Conservation (phyloP, 305 asterid species). For the Rubia tinctorum region DNA sequence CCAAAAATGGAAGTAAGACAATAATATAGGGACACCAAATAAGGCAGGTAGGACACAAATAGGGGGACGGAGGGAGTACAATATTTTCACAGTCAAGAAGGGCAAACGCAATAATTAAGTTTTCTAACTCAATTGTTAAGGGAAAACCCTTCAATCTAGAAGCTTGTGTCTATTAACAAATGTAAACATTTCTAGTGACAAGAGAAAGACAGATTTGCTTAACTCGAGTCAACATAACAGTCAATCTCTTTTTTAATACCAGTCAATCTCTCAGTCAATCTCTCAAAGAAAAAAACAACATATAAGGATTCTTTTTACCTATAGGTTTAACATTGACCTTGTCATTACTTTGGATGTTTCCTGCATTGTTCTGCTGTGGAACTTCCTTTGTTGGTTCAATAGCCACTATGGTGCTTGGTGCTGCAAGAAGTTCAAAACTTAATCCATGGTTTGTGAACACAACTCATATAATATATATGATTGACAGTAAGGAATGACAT, state of each 20-base stretch:
- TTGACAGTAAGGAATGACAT: background rate
- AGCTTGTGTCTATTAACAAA: background rate
- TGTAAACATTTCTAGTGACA: background rate
- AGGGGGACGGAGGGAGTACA: no score
- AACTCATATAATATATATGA: background rate
- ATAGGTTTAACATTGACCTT: slow-evolving; percentile 24
- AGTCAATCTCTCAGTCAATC: no score
- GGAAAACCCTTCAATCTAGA: background rate
- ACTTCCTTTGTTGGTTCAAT: slow-evolving; percentile 26
- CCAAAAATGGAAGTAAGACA: no score
- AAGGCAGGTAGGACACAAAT: no score
- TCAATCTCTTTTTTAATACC: background rate
- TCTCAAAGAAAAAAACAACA: slow-evolving; percentile 3
- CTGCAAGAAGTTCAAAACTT: slow-evolving; percentile 22
- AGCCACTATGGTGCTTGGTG: slow-evolving; percentile 20
- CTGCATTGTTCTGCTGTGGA: slow-evolving; percentile 29
- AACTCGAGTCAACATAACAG: background rate
- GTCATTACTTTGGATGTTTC: slow-evolving; percentile 23
- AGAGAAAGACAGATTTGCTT: background rate
- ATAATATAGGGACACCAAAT: no score
- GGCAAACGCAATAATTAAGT: background rate
- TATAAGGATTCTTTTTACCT: slow-evolving; percentile 32
- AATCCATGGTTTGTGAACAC: background rate
- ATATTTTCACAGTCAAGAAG: background rate
- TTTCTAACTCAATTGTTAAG: no score